Evolutionary conservation across 371 early-diverging fungal genomes (phyloP), one percentile per base, ranked within the genome.

Genomic region (Fennellomyces sp.): DNA sequence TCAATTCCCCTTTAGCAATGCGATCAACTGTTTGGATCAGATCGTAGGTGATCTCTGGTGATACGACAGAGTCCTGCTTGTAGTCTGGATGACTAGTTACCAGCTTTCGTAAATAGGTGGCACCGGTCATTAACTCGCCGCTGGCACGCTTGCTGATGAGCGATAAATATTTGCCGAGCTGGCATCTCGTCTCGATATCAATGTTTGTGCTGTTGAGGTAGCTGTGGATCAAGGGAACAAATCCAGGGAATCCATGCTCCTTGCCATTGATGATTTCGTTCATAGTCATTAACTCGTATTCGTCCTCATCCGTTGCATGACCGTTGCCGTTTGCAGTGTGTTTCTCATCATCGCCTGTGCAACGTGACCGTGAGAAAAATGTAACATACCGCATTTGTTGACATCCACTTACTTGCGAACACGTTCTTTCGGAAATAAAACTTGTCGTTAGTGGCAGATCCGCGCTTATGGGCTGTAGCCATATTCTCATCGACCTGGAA

Each of bases 211-310:
- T 83, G 59, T 91, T 82, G 17, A 98, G 77, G 60, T 96, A 97
- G 58, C 83, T 81, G 63, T 88, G 80, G 45, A 97, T 88, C 31
- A 97, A 72, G 13, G 91, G 88, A 15, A 95, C 70, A 47, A 98
- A 76, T 13, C 98, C 96, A n/a, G 90, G 84, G 81, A 96, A 96
- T 21, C 84, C 87, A 19, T 73, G 71, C 10, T 69, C 76, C 79
- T 90, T 88, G 42, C 99, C 99, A 67, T 97, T 96, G 65, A 99
- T 89, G 59, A 99, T 98, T 60, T 97, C 95, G 67, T 96, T 76
- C 27, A 98, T 84, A 3, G 97, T 88, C 86, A 97, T 91, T 53
- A 90, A 70, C 36, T 86, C 87, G 58, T 81, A 90, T 30, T 78
- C 84, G 54, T 93, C 90, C 5, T 82, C 75, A n/a, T 63, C 72